These are phyloP conservation scores for Cornus controversa DNA, from an alignment of 148 eudicot genomes.

Conservation along the genomic window DNA sequence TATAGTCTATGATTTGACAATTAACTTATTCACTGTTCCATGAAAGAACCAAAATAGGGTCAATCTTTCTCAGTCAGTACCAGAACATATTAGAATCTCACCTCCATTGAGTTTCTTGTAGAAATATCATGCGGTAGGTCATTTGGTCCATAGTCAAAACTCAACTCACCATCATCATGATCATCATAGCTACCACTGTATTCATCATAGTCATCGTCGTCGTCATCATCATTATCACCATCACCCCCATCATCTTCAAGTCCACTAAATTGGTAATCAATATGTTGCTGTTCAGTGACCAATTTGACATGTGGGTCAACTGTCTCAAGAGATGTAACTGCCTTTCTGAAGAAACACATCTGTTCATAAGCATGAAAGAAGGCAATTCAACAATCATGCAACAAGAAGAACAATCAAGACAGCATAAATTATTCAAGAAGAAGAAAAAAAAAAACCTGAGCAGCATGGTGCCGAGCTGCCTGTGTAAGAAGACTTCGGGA, in stretches of 20 bases:
- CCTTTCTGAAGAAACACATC: constrained; percentile 77
- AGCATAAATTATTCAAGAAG: background rate
- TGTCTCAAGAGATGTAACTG: constrained; percentile 71
- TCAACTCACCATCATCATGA: constrained; percentile 52
- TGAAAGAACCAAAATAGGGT: background rate
- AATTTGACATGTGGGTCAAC: constrained; percentile 82
- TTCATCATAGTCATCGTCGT: constrained; percentile 25
- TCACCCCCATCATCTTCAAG: constrained; percentile 65
- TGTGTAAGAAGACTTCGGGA: constrained; percentile 94
- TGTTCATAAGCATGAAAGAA: constrained; percentile 36
- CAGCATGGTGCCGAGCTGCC: constrained; percentile 96
- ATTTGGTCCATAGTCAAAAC: constrained; percentile 51
- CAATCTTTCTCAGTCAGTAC: background rate
- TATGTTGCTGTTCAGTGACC: constrained; percentile 75
- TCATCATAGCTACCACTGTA: constrained; percentile 30
- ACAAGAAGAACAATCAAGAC: background rate
- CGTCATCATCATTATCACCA: constrained; percentile 16
- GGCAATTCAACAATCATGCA: constrained; percentile 17
- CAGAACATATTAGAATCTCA: constrained; percentile 25
- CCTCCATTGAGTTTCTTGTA: constrained; percentile 64
- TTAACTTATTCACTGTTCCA: background rate
- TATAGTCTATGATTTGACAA: background rate
- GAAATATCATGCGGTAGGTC: constrained; percentile 30
- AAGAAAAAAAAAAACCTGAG: constrained; percentile 57
- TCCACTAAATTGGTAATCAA: constrained; percentile 79